phyloP scores from a whole-genome alignment of 2,329 filamentous ascomycete genomes.

The Cladosporium oxysporum region DNA sequence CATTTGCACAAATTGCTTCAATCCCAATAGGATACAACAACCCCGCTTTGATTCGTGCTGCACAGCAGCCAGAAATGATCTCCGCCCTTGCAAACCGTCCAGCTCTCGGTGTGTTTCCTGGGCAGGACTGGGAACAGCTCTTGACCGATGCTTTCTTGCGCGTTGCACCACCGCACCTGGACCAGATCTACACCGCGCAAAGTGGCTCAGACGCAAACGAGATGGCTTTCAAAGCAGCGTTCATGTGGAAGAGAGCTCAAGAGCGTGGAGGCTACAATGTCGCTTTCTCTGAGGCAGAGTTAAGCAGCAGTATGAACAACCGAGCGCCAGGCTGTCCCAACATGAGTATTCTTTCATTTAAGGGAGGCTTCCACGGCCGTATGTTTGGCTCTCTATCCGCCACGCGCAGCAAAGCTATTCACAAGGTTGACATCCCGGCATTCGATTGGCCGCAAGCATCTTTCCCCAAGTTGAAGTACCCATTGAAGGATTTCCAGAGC shows the following conservation, averaged over 20 bases:
- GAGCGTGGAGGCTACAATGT: slow-evolving; percentile 75
- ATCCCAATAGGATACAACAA: slow-evolving; percentile 95
- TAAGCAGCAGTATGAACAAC: slow-evolving; percentile 77
- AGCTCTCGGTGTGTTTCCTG: slow-evolving; percentile 86
- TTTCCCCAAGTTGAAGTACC: slow-evolving; percentile 85
- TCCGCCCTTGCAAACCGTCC: slow-evolving; percentile 83
- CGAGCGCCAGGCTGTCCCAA: slow-evolving; percentile 73
- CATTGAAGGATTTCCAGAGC: slow-evolving; percentile 72
- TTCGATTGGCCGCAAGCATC: slow-evolving; percentile 93
- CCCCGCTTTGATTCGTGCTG: slow-evolving; percentile 68
- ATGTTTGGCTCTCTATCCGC: slow-evolving; percentile 85
- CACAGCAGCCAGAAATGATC: slow-evolving; percentile 75
- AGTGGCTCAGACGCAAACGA: slow-evolving; percentile 92
- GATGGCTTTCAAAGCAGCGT: slow-evolving; percentile 91
- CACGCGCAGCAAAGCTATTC: slow-evolving; percentile 88
- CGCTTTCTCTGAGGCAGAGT: slow-evolving; percentile 78
- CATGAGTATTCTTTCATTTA: slow-evolving; percentile 87
- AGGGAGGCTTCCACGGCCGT: slow-evolving; percentile 84
- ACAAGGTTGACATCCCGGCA: slow-evolving; percentile 91
- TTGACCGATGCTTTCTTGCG: slow-evolving; percentile 78
- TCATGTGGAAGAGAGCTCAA: slow-evolving; percentile 84
- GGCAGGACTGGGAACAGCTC: slow-evolving; percentile 77
- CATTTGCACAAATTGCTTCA: slow-evolving; percentile 89
- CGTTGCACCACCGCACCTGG: slow-evolving; percentile 77
- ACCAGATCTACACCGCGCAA: slow-evolving; percentile 90